Conservation (phyloP, 306 rosid genomes). For the Trifolium fragiferum region DNA sequence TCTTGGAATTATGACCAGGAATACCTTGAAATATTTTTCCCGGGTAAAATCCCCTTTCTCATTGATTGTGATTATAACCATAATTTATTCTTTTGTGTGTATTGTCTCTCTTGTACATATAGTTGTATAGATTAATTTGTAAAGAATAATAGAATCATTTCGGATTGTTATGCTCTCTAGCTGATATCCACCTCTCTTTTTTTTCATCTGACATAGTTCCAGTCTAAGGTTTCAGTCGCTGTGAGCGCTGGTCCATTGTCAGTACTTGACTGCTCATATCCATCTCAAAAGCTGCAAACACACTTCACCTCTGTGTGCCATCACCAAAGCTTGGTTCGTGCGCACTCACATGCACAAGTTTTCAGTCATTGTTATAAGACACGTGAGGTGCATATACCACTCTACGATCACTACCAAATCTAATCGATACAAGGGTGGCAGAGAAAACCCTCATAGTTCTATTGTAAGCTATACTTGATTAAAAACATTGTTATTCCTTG, state of each 20-base stretch:
- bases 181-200: neutral
- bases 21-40: neutral
- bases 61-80: neutral
- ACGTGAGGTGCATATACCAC: neutral
- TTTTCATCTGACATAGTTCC: neutral
- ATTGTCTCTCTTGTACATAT: neutral
- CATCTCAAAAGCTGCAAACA: neutral
- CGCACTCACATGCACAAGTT: neutral
- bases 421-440: neutral
- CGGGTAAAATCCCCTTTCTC: conserved; percentile 23
- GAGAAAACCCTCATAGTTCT: neutral
- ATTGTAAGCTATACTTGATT: neutral
- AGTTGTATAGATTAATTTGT: conserved; percentile 1
- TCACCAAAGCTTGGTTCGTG: neutral
- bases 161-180: neutral
- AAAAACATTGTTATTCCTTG: neutral
- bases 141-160: neutral
- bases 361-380: neutral
- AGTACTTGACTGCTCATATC: neutral
- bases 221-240: neutral
- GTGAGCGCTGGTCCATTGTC: neutral
- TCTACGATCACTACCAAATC: neutral
- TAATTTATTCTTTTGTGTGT: neutral
- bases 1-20: conserved; percentile 1
- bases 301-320: neutral